Percentiles rank a stretch among this genome's conserved stretches.
Evolutionary conservation across 2,329 filamentous ascomycete species (phyloP).

Genomic region (Penicillium nordicum): DNA sequence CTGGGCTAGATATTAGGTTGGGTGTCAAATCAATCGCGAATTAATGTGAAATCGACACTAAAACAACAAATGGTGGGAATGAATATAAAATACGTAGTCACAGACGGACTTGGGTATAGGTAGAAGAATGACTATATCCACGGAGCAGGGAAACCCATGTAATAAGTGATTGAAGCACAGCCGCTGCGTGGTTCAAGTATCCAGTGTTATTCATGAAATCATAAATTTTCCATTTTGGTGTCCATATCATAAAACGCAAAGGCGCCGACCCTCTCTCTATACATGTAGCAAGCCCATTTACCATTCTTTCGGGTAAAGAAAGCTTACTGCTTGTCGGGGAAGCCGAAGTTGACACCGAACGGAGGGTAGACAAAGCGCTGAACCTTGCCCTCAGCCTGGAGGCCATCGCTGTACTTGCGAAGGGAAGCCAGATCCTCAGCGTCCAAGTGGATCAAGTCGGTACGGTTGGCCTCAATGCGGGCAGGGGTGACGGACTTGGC

Average conservation of each 20-base stretch:
- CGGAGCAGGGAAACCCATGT: not conserved
- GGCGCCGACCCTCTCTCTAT: not conserved
- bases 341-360: slow-evolving; percentile 66
- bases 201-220: slow-evolving; percentile 1
- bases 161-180: not conserved
- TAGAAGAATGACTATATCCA: not conserved
- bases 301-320: not conserved
- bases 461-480: slow-evolving; percentile 41
- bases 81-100: not conserved
- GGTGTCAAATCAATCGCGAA: not conserved
- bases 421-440: slow-evolving; percentile 37
- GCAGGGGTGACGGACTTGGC: slow-evolving; percentile 42
- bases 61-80: not conserved
- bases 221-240: slow-evolving; percentile 7
- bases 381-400: slow-evolving; percentile 31
- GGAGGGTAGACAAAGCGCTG: slow-evolving; percentile 62
- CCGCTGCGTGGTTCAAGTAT: not conserved
- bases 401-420: slow-evolving; percentile 35
- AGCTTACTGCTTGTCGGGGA: slow-evolving; percentile 59
- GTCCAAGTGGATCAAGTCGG: slow-evolving; percentile 38
- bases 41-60: not conserved
- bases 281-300: not conserved
- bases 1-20: fast-evolving
- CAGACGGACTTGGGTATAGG: not conserved
- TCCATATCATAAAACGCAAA: slow-evolving; percentile 4